phyloP scores from a whole-genome alignment of 805 yeast genomes.

The Candida maltosa region DNA sequence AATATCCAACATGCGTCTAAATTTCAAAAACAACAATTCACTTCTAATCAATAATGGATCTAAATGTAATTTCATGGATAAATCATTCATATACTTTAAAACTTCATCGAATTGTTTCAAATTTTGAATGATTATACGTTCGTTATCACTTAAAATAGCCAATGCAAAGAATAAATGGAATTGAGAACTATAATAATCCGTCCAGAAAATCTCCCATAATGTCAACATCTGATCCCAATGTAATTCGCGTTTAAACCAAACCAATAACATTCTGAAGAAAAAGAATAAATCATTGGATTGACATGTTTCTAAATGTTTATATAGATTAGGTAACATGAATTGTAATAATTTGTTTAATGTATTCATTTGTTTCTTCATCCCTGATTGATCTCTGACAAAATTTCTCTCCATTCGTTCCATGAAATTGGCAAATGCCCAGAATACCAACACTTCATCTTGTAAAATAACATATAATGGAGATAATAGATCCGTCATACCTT shows the following conservation, averaged over 20 bases:
- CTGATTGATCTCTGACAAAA: slow-evolving; percentile 86
- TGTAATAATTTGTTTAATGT: slow-evolving; percentile 83
- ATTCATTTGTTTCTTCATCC: slow-evolving; percentile 86
- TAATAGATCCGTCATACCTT: slow-evolving; percentile 94
- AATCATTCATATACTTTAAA: slow-evolving; percentile 86
- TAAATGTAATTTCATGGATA: slow-evolving; percentile 71
- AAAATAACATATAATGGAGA: slow-evolving; percentile 72
- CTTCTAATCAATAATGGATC: slow-evolving; percentile 79
- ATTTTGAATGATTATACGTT: slow-evolving; percentile 71
- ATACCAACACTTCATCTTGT: slow-evolving; percentile 74
- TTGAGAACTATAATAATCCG: slow-evolving; percentile 82
- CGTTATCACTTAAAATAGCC: slow-evolving; percentile 85
- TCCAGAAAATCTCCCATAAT: slow-evolving; percentile 93
- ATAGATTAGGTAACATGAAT: slow-evolving; percentile 83
- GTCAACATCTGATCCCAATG: slow-evolving; percentile 69
- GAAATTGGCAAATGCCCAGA: slow-evolving; percentile 83
- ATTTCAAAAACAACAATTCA: slow-evolving; percentile 77
- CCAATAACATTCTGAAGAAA: slow-evolving; percentile 90
- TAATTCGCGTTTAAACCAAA: slow-evolving; percentile 93
- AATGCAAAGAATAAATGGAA: slow-evolving; percentile 84
- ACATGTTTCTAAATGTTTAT: slow-evolving; percentile 78
- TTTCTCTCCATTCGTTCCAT: slow-evolving; percentile 97
- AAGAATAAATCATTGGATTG: slow-evolving; percentile 89
- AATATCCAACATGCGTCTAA: slow-evolving; percentile 73
- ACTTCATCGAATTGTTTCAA: slow-evolving; percentile 85